phyloP scores from a whole-genome alignment of 257 asterid species.

The Solanum phureja region DNA sequence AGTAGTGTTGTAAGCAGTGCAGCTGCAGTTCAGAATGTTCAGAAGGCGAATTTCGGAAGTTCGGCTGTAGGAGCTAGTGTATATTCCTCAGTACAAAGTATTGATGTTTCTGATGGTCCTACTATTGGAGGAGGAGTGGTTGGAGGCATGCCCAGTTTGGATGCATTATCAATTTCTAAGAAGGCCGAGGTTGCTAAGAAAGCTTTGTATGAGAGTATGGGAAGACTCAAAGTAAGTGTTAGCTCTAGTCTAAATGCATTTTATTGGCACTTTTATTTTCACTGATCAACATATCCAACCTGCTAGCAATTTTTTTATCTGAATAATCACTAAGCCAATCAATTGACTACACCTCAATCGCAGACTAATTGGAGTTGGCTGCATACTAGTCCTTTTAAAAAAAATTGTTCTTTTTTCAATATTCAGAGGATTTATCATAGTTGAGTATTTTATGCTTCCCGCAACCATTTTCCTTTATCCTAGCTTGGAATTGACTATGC shows the following conservation, averaged over 20 bases:
- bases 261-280: background rate
- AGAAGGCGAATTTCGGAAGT: slow-evolving; percentile 30
- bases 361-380: background rate
- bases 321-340: background rate
- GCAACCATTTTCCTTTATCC: background rate
- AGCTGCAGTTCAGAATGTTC: slow-evolving; percentile 24
- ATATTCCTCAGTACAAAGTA: slow-evolving; percentile 31
- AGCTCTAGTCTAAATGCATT: background rate
- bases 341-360: background rate
- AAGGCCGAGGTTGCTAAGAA: slow-evolving; percentile 79
- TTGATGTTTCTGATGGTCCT: slow-evolving; percentile 16
- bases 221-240: slow-evolving; percentile 51
- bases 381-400: background rate
- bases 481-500: background rate
- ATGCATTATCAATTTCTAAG: slow-evolving; percentile 53
- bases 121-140: slow-evolving; percentile 42
- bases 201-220: slow-evolving; percentile 57
- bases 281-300: background rate
- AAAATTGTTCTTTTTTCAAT: background rate
- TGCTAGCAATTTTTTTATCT: background rate
- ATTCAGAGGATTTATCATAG: background rate
- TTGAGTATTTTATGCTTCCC: background rate
- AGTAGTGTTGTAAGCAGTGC: slow-evolving; percentile 18
- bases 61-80: slow-evolving; percentile 18
- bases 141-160: slow-evolving; percentile 30